Conservation (phyloP, 1,284 basidiomycete genomes). For the Cystobasidiaceae sp. region DNA sequence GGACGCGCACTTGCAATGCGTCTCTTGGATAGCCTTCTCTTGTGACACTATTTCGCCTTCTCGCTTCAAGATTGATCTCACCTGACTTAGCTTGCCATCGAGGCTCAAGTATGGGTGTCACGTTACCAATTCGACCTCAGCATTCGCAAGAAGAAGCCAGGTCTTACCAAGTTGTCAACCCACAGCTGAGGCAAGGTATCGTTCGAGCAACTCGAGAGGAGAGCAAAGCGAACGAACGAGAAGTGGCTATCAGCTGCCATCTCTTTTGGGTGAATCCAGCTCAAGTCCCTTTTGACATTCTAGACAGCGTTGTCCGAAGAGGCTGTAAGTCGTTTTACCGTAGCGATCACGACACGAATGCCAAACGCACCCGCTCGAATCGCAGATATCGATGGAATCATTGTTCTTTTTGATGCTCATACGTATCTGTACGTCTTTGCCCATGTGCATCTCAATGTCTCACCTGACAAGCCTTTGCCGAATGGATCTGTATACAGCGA, state of each 20-base stretch:
- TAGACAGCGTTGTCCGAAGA: background rate
- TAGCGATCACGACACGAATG: background rate
- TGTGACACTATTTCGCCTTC: no score
- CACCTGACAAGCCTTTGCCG: background rate
- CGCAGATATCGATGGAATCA: background rate
- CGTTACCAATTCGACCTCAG: no score
- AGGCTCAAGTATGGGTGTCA: no score
- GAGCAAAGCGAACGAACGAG: background rate
- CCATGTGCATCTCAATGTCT: background rate
- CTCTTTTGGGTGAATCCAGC: background rate
- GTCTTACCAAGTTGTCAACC: no score
- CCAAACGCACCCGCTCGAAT: background rate
- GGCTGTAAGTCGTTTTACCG: background rate
- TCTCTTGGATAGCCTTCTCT: no score
- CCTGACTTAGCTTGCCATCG: no score
- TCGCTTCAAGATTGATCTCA: no score
- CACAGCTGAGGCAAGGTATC: no score
- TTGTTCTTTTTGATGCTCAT: conserved; percentile 20
- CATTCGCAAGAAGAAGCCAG: no score
- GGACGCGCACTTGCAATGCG: no score
- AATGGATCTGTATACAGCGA: background rate
- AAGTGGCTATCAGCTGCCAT: conserved; percentile 2
- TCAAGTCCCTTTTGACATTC: background rate
- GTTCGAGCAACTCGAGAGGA: background rate
- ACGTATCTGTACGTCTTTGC: conserved; percentile 1